A percentile compares a stretch with the other conserved stretches of the same genome.
These are phyloP conservation scores for Albugo candida DNA, from an alignment of 352 stramenopile species.

Conservation along the genomic window DNA sequence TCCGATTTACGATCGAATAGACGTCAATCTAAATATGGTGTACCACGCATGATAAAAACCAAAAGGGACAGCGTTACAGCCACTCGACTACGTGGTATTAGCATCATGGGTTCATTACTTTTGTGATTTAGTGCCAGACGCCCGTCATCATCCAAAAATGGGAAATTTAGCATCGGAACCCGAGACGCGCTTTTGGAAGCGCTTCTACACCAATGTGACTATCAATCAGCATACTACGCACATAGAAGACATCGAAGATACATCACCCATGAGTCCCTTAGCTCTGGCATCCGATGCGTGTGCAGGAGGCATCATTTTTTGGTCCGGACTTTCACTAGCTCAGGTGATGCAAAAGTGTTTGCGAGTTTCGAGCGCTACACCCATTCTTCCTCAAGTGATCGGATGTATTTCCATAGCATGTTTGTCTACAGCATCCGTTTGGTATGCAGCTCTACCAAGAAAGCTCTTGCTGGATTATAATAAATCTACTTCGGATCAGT, in stretches of 20 bases:
- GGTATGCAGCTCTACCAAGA: slow-evolving; percentile 27
- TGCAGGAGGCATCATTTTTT: slow-evolving; percentile 28
- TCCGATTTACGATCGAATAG: too few relatives aligned
- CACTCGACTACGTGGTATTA: too few relatives aligned
- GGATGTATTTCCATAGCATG: slow-evolving; percentile 22
- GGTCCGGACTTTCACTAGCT: slow-evolving; percentile 19
- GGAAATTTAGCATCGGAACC: too few relatives aligned
- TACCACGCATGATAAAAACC: too few relatives aligned
- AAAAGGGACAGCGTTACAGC: too few relatives aligned
- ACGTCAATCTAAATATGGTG: too few relatives aligned
- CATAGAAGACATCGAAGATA: neutral
- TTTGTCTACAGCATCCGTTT: slow-evolving; percentile 22
- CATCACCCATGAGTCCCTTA: too few relatives aligned
- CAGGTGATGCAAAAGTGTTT: slow-evolving; percentile 26
- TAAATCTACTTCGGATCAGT: slow-evolving; percentile 1
- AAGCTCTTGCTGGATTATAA: slow-evolving; percentile 10
- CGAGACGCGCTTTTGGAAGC: too few relatives aligned
- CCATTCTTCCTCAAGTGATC: slow-evolving; percentile 19
- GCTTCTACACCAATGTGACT: too few relatives aligned
- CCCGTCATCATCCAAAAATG: too few relatives aligned
- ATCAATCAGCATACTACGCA: neutral
- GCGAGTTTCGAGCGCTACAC: slow-evolving; percentile 22
- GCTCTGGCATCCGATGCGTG: slow-evolving; percentile 15
- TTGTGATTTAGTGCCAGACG: too few relatives aligned
- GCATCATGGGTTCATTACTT: too few relatives aligned